Evolutionary conservation across 306 rosid genomes (phyloP).

Genomic region (Leucaena leucocephala): DNA sequence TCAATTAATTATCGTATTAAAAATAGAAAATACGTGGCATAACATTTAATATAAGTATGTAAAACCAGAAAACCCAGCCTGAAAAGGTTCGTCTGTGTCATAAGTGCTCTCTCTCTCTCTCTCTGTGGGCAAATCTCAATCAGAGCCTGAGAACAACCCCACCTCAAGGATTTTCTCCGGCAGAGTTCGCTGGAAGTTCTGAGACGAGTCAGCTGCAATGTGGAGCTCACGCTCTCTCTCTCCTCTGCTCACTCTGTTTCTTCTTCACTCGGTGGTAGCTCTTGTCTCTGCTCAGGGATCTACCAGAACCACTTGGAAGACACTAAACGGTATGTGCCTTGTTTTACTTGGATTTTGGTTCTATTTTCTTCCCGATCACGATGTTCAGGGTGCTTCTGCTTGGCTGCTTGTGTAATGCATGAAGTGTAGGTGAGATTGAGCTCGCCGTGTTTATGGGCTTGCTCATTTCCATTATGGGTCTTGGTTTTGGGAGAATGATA

Average conservation of each 20-base stretch:
- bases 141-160: slow-evolving; percentile 27
- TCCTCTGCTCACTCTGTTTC: slow-evolving; percentile 44
- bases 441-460: neutral
- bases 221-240: slow-evolving; percentile 57
- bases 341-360: neutral
- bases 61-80: slow-evolving; percentile 40
- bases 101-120: neutral
- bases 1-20: neutral
- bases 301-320: slow-evolving; percentile 47
- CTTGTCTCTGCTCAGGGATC: slow-evolving; percentile 65
- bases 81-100: slow-evolving; percentile 25
- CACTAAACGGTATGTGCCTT: slow-evolving; percentile 53
- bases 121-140: slow-evolving; percentile 35
- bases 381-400: neutral
- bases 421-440: neutral
- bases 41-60: neutral
- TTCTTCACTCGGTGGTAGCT: slow-evolving; percentile 42
- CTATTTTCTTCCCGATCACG: neutral
- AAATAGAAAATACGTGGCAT: neutral
- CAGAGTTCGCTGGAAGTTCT: slow-evolving; percentile 11
- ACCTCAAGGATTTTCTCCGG: neutral
- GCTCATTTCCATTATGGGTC: neutral
- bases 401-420: slow-evolving; percentile 3
- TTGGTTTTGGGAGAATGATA: neutral
- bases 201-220: slow-evolving; percentile 52